These are phyloP conservation scores for Boletus reticuloceps DNA, from an alignment of 768 basidiomycete species.

Conservation along the genomic window DNA sequence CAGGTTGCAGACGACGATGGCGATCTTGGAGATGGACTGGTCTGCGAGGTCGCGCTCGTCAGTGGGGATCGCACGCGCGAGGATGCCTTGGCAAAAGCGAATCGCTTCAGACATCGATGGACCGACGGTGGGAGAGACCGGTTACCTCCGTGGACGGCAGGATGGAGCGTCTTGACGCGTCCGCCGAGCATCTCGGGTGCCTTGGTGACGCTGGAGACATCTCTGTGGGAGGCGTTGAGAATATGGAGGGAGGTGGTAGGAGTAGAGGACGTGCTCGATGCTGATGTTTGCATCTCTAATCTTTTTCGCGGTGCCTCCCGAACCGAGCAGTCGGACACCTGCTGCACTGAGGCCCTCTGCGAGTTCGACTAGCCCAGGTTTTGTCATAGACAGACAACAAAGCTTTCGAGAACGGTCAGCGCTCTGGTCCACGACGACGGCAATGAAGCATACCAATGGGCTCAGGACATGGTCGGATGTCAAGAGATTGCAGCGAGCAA, in stretches of 20 bases:
- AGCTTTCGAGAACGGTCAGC: conserved; percentile 44
- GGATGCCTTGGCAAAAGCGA: conserved; percentile 63
- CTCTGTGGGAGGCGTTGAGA: conserved; percentile 47
- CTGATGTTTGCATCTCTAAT: conserved; percentile 91
- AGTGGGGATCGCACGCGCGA: conserved; percentile 87
- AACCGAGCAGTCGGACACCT: conserved; percentile 88
- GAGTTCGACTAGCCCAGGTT: conserved; percentile 79
- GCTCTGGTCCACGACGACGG: neutral
- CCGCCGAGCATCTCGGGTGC: conserved; percentile 99
- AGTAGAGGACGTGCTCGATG: conserved; percentile 71
- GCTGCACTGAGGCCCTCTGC: conserved; percentile 78
- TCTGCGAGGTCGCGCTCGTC: conserved; percentile 83
- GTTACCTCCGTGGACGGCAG: conserved; percentile 93
- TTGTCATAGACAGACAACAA: conserved; percentile 98
- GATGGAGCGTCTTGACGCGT: conserved; percentile 96
- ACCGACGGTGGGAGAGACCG: conserved; percentile 7
- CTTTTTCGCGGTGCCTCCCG: conserved; percentile 96
- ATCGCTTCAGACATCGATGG: conserved; percentile 3
- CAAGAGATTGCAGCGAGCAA: conserved; percentile 1
- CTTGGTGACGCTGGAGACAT: conserved; percentile 96
- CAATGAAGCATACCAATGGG: conserved; percentile 24
- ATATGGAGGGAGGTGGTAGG: neutral
- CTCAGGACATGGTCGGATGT: conserved; percentile 24
- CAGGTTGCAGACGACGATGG: conserved; percentile 97
- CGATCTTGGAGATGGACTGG: conserved; percentile 88